A percentile compares a stretch with the other conserved stretches of the same genome.
These are phyloP conservation scores for Taxawa tesnikishii DNA, from an alignment of 2,329 filamentous ascomycete genomes.

Conservation along the genomic window DNA sequence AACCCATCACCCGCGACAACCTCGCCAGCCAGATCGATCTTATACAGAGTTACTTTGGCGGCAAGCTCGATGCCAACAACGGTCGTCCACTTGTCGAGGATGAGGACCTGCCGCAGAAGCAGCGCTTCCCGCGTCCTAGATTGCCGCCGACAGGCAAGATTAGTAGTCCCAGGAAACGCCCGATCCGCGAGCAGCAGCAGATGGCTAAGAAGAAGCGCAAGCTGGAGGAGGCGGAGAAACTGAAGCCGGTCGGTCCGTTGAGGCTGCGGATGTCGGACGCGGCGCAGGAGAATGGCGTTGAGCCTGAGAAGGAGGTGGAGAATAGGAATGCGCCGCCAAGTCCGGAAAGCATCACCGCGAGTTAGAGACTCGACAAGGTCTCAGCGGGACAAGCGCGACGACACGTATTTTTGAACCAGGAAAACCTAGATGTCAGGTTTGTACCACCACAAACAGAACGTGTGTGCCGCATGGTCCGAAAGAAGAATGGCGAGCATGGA, in stretches of 20 bases:
- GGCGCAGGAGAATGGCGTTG: constrained; percentile 31
- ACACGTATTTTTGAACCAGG: too few relatives aligned
- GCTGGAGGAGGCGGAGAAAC: constrained; percentile 26
- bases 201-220: constrained; percentile 85
- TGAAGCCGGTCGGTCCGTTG: constrained; percentile 39
- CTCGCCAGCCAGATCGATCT: constrained; percentile 73
- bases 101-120: constrained; percentile 86
- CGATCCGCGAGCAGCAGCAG: constrained; percentile 69
- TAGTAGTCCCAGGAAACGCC: constrained; percentile 69
- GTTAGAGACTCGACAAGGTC: too few relatives aligned
- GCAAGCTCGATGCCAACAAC: constrained; percentile 73
- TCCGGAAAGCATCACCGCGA: constrained; percentile 54
- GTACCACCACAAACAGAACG: too few relatives aligned
- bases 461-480: too few relatives aligned
- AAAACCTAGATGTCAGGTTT: too few relatives aligned
- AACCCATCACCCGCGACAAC: constrained; percentile 68
- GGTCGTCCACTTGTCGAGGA: constrained; percentile 82
- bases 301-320: constrained; percentile 56
- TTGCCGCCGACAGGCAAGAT: constrained; percentile 73
- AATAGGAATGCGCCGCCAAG: constrained; percentile 71
- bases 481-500: too few relatives aligned
- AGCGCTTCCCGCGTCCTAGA: constrained; percentile 53
- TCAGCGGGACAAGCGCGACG: too few relatives aligned
- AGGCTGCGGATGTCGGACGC: constrained; percentile 33
- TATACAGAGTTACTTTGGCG: constrained; percentile 81